phyloP scores from a whole-genome alignment of 2,329 filamentous ascomycete genomes.

The Xenosphaeropsis pyriputrescens region DNA sequence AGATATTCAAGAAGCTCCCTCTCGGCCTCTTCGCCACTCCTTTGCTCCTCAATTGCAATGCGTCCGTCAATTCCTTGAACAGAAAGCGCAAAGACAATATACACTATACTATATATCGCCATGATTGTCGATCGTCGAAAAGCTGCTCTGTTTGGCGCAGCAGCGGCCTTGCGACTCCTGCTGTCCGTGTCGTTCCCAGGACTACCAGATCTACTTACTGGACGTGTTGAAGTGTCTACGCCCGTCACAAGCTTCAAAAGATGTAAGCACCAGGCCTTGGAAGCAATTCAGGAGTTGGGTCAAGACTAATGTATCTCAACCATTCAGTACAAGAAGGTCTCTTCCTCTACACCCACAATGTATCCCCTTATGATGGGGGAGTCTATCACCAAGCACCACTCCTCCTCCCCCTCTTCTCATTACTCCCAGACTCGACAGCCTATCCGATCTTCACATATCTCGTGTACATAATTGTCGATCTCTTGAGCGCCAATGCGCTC shows the following conservation, averaged over 20 bases:
- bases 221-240: conserved; percentile 90
- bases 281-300: too few species aligned
- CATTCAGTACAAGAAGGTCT: conserved; percentile 79
- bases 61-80: too few species aligned
- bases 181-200: conserved; percentile 71
- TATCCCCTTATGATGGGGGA: conserved; percentile 93
- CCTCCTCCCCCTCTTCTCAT: conserved; percentile 78
- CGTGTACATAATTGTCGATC: conserved; percentile 68
- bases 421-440: conserved; percentile 56
- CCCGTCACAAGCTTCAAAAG: conserved; percentile 97
- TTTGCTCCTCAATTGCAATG: too few species aligned
- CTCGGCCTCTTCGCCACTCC: conserved; percentile 2
- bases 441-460: conserved; percentile 64
- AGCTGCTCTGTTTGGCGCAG: conserved; percentile 56
- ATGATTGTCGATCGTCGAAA: conserved; percentile 44
- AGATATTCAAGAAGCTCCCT: neutral
- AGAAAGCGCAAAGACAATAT: too few species aligned
- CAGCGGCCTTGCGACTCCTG: conserved; percentile 63
- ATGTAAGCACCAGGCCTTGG: conserved; percentile 52
- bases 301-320: conserved; percentile 4
- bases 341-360: conserved; percentile 90
- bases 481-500: conserved; percentile 70
- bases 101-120: conserved; percentile 2
- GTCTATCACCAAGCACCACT: conserved; percentile 73
- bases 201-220: conserved; percentile 72